Conservation (phyloP, 345 rosid genomes). For the Rubroshorea leprosula region DNA sequence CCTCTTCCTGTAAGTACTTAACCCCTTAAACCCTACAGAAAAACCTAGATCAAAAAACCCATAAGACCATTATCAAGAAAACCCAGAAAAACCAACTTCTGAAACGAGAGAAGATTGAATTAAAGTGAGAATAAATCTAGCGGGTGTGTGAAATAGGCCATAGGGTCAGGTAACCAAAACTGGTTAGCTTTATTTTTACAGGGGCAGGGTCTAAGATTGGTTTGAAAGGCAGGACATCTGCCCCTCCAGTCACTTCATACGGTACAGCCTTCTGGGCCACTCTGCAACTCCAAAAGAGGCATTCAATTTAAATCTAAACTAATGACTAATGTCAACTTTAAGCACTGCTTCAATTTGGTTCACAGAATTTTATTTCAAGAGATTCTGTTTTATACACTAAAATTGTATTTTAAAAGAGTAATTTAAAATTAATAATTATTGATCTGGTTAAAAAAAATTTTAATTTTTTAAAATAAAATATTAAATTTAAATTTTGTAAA, state of each 20-base stretch:
- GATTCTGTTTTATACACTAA: constrained; percentile 5
- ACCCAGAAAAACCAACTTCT: background rate
- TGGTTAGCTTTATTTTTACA: constrained; percentile 25
- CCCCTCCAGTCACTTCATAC: constrained; percentile 47
- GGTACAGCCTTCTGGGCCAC: constrained; percentile 27
- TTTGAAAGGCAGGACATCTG: constrained; percentile 34
- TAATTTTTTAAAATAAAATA: too few relatives aligned
- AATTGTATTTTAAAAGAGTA: background rate
- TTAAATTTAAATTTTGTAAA: too few relatives aligned
- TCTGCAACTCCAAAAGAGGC: constrained; percentile 19
- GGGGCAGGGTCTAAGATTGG: constrained; percentile 28
- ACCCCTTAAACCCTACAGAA: constrained; percentile 24
- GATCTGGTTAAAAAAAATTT: too few relatives aligned
- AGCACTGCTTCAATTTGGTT: constrained; percentile 26
- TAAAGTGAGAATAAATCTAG: too few relatives aligned
- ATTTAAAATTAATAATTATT: too few relatives aligned
- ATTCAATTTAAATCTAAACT: constrained; percentile 26
- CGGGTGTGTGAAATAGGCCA: too few relatives aligned
- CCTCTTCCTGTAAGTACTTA: background rate
- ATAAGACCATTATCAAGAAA: background rate
- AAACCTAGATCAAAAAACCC: constrained; percentile 20
- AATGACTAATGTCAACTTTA: constrained; percentile 7
- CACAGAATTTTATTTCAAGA: too few relatives aligned
- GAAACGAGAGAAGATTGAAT: too few relatives aligned
- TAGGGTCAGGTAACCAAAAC: constrained; percentile 14